phyloP scores from a whole-genome alignment of 2,329 filamentous ascomycete genomes.

The Neofusicoccum parvum region DNA sequence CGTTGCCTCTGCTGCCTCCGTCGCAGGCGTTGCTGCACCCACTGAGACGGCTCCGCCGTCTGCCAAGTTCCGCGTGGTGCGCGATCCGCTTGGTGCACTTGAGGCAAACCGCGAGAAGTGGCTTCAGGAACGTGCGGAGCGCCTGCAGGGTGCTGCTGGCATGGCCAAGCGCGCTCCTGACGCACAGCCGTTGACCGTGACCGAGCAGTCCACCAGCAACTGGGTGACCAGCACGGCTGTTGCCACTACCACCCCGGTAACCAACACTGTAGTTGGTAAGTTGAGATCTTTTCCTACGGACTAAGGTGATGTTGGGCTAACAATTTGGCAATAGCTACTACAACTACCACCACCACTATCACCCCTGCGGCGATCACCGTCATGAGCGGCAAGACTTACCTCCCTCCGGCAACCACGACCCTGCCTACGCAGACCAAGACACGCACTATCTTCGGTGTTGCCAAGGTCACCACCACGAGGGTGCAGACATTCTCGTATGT shows the following conservation, averaged over 20 bases:
- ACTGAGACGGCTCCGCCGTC: constrained; percentile 22
- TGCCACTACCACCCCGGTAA: constrained; percentile 27
- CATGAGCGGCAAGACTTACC: constrained; percentile 26
- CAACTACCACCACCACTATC: constrained; percentile 24
- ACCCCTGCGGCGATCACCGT: constrained; percentile 31
- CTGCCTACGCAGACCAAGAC: constrained; percentile 31
- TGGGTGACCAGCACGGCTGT: constrained; percentile 32
- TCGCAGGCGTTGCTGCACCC: constrained; percentile 18
- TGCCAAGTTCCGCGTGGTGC: constrained; percentile 28
- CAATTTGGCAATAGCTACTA: constrained; percentile 20
- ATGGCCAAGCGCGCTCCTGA: constrained; percentile 40
- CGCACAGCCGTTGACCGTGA: constrained; percentile 35
- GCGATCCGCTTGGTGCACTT: constrained; percentile 18
- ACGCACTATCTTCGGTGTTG: constrained; percentile 27
- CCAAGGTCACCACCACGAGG: constrained; percentile 26
- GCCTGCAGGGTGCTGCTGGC: constrained; percentile 25
- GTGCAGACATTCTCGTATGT: constrained; percentile 27
- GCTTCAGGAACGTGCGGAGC: constrained; percentile 29
- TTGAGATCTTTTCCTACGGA: too few species aligned
- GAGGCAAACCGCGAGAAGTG: constrained; percentile 24
- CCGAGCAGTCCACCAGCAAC: constrained; percentile 32
- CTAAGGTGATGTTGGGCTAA: background rate
- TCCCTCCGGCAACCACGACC: constrained; percentile 29
- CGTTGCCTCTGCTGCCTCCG: constrained; percentile 11
- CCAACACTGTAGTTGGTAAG: constrained; percentile 26